Conservation (phyloP, 176 grass and related monocot species). For the Tuctoria greenei region DNA sequence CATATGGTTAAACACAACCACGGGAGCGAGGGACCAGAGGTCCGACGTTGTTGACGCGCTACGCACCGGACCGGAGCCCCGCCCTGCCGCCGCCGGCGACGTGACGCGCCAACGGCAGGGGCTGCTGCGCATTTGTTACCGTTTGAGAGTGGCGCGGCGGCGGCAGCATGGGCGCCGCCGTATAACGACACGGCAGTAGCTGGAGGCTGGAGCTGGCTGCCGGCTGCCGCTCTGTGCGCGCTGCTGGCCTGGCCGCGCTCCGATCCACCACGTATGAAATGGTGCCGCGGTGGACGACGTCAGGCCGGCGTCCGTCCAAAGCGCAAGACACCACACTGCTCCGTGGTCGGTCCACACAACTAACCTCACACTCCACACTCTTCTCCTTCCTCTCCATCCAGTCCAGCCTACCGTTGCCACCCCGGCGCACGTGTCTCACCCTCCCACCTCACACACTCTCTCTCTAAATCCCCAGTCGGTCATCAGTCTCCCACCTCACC, state of each 20-base stretch:
- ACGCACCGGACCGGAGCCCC: too few relatives aligned
- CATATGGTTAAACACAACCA: too few relatives aligned
- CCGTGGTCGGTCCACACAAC: not conserved
- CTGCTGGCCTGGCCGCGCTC: too few relatives aligned
- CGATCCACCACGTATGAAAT: too few relatives aligned
- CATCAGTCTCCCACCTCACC: not conserved
- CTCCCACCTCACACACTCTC: not conserved
- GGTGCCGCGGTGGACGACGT: too few relatives aligned
- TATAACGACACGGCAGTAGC: not conserved
- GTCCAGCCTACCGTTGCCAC: slow-evolving; percentile 2
- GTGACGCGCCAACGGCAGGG: not conserved
- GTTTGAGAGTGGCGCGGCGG: not conserved
- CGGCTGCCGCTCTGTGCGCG: too few relatives aligned
- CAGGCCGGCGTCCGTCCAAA: not conserved
- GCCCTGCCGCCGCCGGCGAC: too few relatives aligned
- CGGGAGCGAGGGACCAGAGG: too few relatives aligned
- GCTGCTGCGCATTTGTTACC: not conserved
- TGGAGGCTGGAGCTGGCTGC: too few relatives aligned
- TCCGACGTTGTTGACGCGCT: too few relatives aligned
- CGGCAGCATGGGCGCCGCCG: not conserved
- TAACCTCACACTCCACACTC: not conserved
- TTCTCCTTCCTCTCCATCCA: not conserved
- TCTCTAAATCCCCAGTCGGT: not conserved
- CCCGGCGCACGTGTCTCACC: slow-evolving; percentile 16
- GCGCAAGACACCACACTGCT: not conserved